A percentile compares a stretch with the other conserved stretches of the same genome.
Conservation (phyloP, 495 filamentous ascomycete genomes). For the Bryoglossum gracile region DNA sequence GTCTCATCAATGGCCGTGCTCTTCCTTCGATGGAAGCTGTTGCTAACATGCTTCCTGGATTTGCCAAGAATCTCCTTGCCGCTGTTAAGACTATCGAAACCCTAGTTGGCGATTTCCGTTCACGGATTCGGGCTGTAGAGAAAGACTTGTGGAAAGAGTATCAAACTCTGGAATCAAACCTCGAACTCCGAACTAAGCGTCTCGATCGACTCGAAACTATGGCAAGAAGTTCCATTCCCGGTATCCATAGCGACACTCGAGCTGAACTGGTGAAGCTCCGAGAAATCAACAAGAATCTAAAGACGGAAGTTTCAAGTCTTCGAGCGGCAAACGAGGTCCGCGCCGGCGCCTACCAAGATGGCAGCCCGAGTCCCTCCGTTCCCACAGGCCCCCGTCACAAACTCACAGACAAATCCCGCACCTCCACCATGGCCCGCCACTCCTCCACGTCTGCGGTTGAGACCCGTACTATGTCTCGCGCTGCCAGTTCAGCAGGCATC, state of each 20-base stretch:
- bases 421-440: slow-evolving; percentile 18
- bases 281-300: slow-evolving; percentile 73
- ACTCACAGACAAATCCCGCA: slow-evolving; percentile 9
- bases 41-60: slow-evolving; percentile 66
- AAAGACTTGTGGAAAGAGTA: slow-evolving; percentile 86
- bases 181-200: slow-evolving; percentile 72
- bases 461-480: slow-evolving; percentile 1
- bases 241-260: slow-evolving; percentile 32
- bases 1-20: slow-evolving; percentile 75
- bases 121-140: slow-evolving; percentile 74
- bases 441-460: slow-evolving; percentile 19
- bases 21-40: slow-evolving; percentile 76
- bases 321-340: slow-evolving; percentile 38
- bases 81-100: slow-evolving; percentile 85
- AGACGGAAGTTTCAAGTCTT: slow-evolving; percentile 72
- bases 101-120: slow-evolving; percentile 73
- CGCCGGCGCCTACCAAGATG: slow-evolving; percentile 19
- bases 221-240: slow-evolving; percentile 44
- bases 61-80: slow-evolving; percentile 78
- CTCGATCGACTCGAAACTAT: slow-evolving; percentile 81
- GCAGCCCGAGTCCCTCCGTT: slow-evolving; percentile 39
- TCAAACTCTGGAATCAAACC: slow-evolving; percentile 71
- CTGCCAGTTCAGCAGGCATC: not conserved
- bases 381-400: slow-evolving; percentile 39
- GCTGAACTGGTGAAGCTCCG: slow-evolving; percentile 63